Evolutionary conservation across 2,329 filamentous ascomycete genomes (phyloP).

Genomic region (Botrytis squamosa): DNA sequence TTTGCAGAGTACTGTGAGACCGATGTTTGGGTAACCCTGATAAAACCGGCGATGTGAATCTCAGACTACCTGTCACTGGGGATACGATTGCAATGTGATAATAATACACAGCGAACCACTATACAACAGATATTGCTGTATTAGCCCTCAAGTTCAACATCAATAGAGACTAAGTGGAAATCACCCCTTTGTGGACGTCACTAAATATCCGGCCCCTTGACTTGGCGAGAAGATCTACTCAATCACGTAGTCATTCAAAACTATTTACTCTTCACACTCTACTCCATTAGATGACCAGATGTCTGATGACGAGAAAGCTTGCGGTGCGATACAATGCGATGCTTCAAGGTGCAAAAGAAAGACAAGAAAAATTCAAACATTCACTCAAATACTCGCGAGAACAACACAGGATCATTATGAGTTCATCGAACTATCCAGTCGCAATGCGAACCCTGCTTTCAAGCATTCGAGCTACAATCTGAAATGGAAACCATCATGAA

Average conservation of each 20-base stretch:
- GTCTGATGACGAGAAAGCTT: background rate
- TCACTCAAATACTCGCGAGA: background rate
- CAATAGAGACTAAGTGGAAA: background rate
- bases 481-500: background rate
- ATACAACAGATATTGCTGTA: fast-evolving
- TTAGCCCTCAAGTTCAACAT: background rate
- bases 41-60: background rate
- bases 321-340: background rate
- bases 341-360: background rate
- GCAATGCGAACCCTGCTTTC: background rate
- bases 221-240: background rate
- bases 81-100: background rate
- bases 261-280: fast-evolving
- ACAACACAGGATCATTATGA: background rate
- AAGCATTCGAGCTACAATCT: background rate
- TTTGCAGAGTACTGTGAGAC: background rate
- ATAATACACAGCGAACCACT: background rate
- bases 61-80: background rate
- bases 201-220: background rate
- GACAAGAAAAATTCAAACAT: background rate
- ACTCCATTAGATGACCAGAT: background rate
- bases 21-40: background rate
- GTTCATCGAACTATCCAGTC: background rate
- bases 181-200: background rate
- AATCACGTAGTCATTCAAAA: background rate